A percentile compares a stretch with the other conserved stretches of the same genome.
Evolutionary conservation across 192 early-diverging fungal genomes (phyloP).

Genomic region (Coemansia reversa): DNA sequence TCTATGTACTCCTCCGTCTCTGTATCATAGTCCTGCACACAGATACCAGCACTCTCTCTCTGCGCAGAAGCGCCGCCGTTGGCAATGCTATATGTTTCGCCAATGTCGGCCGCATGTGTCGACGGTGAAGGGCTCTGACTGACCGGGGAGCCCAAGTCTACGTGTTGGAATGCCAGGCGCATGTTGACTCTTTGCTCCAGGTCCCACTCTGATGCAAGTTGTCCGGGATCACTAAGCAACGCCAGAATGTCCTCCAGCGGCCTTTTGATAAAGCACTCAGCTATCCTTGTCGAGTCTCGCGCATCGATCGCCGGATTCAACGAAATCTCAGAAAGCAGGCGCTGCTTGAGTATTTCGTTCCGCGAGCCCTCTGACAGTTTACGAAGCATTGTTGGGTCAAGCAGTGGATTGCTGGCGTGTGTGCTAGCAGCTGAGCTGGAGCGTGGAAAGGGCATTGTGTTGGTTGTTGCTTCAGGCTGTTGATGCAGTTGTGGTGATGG

Average conservation of each 20-base stretch:
- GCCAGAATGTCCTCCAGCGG: conserved; percentile 45
- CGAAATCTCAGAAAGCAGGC: conserved; percentile 35
- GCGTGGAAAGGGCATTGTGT: conserved; percentile 27
- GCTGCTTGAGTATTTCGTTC: conserved; percentile 43
- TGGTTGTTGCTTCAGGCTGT: background rate
- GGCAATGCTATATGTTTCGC: background rate
- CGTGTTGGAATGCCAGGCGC: conserved; percentile 15
- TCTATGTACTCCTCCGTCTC: conserved; percentile 52
- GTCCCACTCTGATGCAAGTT: conserved; percentile 48
- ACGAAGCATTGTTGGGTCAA: conserved; percentile 42
- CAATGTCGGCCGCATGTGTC: background rate
- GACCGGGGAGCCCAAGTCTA: conserved; percentile 8
- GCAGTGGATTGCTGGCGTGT: conserved; percentile 17
- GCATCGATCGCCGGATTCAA: conserved; percentile 43
- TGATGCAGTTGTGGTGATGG: conserved; percentile 6
- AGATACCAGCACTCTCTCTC: conserved; percentile 11
- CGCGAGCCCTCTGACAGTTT: conserved; percentile 38
- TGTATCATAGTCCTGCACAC: conserved; percentile 37
- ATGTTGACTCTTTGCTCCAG: conserved; percentile 28
- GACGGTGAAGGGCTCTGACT: conserved; percentile 16
- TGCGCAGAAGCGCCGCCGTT: background rate
- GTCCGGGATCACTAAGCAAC: conserved; percentile 37
- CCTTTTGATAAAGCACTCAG: conserved; percentile 25
- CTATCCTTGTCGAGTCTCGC: conserved; percentile 28
- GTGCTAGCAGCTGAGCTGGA: conserved; percentile 23